Evolutionary conservation across 2,329 filamentous ascomycete species (phyloP), one percentile per base, ranked within the genome.

Genomic region (Epichloe elymi): DNA sequence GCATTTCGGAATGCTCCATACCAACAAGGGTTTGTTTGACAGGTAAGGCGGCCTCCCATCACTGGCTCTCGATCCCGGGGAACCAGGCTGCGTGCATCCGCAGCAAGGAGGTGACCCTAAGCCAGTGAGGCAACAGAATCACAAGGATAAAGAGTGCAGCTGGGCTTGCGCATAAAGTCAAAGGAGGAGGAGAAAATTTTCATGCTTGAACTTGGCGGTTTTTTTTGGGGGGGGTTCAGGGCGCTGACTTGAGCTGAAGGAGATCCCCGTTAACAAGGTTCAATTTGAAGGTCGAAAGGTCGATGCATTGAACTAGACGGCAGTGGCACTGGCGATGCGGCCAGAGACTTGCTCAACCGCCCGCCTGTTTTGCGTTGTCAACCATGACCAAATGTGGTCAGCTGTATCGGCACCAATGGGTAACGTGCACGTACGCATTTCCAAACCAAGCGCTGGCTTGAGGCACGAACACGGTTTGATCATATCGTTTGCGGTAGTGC

Each of bases 1-100:
- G 45, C 35, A 46, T 30, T 26, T 26, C 8, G 20, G 35, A 12
- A 15, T 17, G 23, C 17, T 33, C n/a, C 46, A 33, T 48, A 38
- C 19, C n/a, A 20, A 12, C 4, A 41, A 19, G 23, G 17, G 26
- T 15, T 23, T 20, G n/a, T 48, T 39, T 43, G 39, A 36, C 46
- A 42, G 50, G 35, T 19, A 52, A 44, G 46, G 26, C 26, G 20
- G 20, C 46, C n/a, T 33, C 39, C 45, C 17, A 3, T 19, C 10
- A 26, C n/a, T 14, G 10, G 12, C 40, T 20, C 14, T 26, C 4
- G 17, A 33, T 17, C 5, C 20, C 46, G 50, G 45, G 45, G 50
- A 52, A 35, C 50, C 23, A 51, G 41, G 33, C 14, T 17, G 15
- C 23, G 14, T 48, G 41, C 41, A 39, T 52, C 46, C 46, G 50